Conservation (phyloP, 2,329 filamentous ascomycete genomes). For the Dactylellina cionopaga region DNA sequence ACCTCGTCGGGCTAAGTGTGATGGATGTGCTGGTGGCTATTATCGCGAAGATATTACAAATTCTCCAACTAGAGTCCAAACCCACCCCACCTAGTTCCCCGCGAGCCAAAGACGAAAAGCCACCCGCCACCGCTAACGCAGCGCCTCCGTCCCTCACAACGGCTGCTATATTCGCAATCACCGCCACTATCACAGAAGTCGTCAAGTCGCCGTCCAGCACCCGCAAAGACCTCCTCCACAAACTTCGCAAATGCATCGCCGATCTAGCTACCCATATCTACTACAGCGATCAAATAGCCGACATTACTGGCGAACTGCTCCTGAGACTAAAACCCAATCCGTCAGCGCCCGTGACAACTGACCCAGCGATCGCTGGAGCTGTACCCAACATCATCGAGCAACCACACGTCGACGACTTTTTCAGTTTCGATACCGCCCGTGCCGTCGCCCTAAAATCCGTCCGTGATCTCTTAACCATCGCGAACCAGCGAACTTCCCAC, state of each 20-base stretch:
- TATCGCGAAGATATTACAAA: constrained; percentile 80
- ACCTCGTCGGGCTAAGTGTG: constrained; percentile 92
- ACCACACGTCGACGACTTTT: constrained; percentile 68
- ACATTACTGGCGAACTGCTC: constrained; percentile 88
- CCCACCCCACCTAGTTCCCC: constrained; percentile 59
- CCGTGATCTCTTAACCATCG: constrained; percentile 82
- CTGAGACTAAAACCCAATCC: constrained; percentile 76
- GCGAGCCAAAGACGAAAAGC: constrained; percentile 60
- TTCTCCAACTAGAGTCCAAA: constrained; percentile 72
- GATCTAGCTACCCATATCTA: constrained; percentile 93
- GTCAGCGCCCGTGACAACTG: constrained; percentile 63
- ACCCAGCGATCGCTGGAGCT: constrained; percentile 65
- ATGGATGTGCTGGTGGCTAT: constrained; percentile 92
- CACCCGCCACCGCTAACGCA: constrained; percentile 58
- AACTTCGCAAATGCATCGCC: constrained; percentile 85
- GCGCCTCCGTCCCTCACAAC: constrained; percentile 46
- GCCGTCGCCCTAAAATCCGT: constrained; percentile 78
- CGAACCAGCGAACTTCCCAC: constrained; percentile 73
- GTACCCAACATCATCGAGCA: constrained; percentile 67
- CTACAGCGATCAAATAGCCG: constrained; percentile 93
- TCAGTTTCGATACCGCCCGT: constrained; percentile 71
- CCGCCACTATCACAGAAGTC: constrained; percentile 47
- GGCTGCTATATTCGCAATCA: constrained; percentile 38
- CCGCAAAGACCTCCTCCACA: constrained; percentile 72
- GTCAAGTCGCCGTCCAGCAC: constrained; percentile 62